These are phyloP conservation scores for Ophiostoma tasmaniense DNA, from an alignment of 2,329 filamentous ascomycete genomes.

Conservation along the genomic window DNA sequence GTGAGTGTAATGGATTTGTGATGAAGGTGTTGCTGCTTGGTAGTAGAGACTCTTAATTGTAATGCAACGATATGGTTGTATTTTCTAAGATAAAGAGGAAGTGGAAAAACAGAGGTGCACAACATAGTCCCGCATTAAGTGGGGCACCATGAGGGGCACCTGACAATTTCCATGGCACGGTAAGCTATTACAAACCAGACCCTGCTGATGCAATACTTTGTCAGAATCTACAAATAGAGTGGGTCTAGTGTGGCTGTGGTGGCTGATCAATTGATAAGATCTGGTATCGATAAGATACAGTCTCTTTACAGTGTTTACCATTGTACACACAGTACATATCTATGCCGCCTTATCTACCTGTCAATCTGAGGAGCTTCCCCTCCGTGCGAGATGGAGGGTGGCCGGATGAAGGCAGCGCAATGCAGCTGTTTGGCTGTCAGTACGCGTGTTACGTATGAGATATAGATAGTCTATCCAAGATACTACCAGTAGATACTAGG, in stretches of 20 bases:
- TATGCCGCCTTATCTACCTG: neutral
- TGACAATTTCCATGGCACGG: neutral
- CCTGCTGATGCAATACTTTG: slow-evolving; percentile 19
- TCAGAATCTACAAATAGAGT: slow-evolving; percentile 1
- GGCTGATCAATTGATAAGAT: neutral
- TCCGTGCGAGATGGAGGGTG: neutral
- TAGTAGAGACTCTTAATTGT: too few relatives aligned
- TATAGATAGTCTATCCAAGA: neutral
- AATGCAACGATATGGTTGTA: too few relatives aligned
- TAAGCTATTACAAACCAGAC: slow-evolving; percentile 21
- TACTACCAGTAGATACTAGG: neutral
- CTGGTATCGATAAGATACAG: neutral
- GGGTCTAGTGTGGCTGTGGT: neutral
- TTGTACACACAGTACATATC: neutral
- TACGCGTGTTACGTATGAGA: neutral
- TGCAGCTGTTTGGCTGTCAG: neutral
- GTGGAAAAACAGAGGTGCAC: too few relatives aligned
- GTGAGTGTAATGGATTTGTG: too few relatives aligned
- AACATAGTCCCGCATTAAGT: too few relatives aligned
- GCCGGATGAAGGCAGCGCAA: neutral
- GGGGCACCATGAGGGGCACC: too few relatives aligned
- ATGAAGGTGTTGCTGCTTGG: too few relatives aligned
- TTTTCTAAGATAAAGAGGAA: too few relatives aligned
- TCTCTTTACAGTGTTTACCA: neutral
- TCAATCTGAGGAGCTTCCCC: neutral